These are phyloP conservation scores for Dactylellina drechsleri DNA, from an alignment of 2,329 filamentous ascomycete species.

Conservation along the genomic window DNA sequence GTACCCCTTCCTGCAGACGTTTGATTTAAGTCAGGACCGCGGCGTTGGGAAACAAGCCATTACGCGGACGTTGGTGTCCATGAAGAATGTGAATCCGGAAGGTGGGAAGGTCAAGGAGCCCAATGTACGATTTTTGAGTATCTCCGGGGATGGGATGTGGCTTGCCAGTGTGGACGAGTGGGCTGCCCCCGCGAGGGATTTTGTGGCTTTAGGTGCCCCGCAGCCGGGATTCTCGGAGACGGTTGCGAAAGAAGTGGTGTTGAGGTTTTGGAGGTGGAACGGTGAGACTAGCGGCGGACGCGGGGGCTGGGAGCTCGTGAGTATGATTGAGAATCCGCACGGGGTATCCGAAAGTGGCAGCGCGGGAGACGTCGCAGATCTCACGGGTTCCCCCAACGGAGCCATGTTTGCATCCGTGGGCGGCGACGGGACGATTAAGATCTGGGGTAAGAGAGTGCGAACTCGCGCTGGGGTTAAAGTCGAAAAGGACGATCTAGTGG, in stretches of 20 bases:
- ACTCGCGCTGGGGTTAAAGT: constrained; percentile 69
- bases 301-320: constrained; percentile 77
- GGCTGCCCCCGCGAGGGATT: constrained; percentile 77
- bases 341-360: constrained; percentile 62
- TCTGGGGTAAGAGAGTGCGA: constrained; percentile 81
- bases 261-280: constrained; percentile 87
- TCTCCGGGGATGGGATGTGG: constrained; percentile 86
- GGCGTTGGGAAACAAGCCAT: constrained; percentile 88
- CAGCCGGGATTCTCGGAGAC: constrained; percentile 58
- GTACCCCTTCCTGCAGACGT: constrained; percentile 77
- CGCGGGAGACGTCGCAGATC: constrained; percentile 73
- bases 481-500: constrained; percentile 41
- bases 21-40: constrained; percentile 81
- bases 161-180: constrained; percentile 92
- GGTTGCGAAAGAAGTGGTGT: constrained; percentile 75
- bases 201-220: constrained; percentile 66
- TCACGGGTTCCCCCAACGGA: constrained; percentile 75
- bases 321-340: constrained; percentile 86
- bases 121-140: constrained; percentile 76
- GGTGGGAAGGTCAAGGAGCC: constrained; percentile 79
- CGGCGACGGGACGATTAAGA: constrained; percentile 77
- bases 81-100: constrained; percentile 78
- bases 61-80: constrained; percentile 85
- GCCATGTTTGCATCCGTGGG: constrained; percentile 85
- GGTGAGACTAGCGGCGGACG: constrained; percentile 60